A percentile compares a stretch with the other conserved stretches of the same genome.
Conservation (phyloP, 345 rosid species). For the Triadica sebifera region DNA sequence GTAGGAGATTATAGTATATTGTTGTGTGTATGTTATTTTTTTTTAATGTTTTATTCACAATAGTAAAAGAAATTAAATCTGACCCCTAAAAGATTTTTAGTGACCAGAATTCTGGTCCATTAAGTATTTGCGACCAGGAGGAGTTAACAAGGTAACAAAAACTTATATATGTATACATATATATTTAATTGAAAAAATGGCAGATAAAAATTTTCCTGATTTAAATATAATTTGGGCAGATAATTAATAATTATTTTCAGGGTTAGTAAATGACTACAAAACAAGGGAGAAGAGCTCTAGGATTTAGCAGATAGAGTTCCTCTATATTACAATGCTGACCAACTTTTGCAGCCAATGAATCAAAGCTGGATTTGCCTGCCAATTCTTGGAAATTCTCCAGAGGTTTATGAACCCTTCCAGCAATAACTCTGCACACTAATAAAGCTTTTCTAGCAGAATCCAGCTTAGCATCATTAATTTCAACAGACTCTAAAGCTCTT, state of each 20-base stretch:
- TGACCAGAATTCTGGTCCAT: too few relatives aligned
- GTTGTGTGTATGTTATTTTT: too few relatives aligned
- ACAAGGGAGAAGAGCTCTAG: slow-evolving; percentile 71
- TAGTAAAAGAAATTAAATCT: too few relatives aligned
- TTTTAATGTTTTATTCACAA: too few relatives aligned
- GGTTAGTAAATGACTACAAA: slow-evolving; percentile 57
- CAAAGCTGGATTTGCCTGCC: slow-evolving; percentile 45
- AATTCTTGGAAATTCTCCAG: slow-evolving; percentile 39
- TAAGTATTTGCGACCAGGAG: too few relatives aligned
- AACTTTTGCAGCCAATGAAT: slow-evolving; percentile 58
- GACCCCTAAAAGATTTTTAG: too few relatives aligned
- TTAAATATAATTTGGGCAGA: too few relatives aligned
- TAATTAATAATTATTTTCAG: slow-evolving; percentile 2
- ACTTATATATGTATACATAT: too few relatives aligned
- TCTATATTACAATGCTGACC: slow-evolving; percentile 36
- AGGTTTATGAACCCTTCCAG: slow-evolving; percentile 62
- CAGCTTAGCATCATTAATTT: slow-evolving; percentile 1
- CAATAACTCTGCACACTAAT: slow-evolving; percentile 67
- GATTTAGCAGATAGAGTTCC: slow-evolving; percentile 53
- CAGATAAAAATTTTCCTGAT: too few relatives aligned
- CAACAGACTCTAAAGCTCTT: slow-evolving; percentile 42
- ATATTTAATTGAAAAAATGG: too few relatives aligned
- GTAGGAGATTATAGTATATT: too few relatives aligned
- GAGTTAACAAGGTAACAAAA: too few relatives aligned
- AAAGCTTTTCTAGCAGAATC: slow-evolving; percentile 36